Conservation (phyloP, 176 grass and related monocot genomes). For the Aegilops tauschii region DNA sequence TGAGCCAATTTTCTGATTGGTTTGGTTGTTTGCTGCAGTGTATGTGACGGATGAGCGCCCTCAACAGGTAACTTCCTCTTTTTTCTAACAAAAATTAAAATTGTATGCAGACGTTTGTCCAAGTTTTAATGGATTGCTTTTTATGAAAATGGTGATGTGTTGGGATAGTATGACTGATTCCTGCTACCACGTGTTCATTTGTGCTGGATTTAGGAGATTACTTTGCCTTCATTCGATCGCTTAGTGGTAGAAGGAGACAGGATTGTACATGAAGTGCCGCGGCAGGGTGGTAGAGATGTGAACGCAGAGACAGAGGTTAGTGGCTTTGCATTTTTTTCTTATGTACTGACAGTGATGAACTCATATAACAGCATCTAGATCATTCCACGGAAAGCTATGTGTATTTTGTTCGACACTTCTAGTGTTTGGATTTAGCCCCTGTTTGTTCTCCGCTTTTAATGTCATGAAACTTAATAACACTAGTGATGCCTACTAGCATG, state of each 20-base stretch:
- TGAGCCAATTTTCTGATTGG: conserved; percentile 30
- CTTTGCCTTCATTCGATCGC: conserved; percentile 45
- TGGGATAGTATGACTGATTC: background rate
- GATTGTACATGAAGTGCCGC: conserved; percentile 26
- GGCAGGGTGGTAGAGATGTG: background rate
- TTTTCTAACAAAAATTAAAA: background rate
- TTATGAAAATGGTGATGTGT: background rate
- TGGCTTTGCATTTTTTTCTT: conserved; percentile 6
- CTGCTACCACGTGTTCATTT: conserved; percentile 16
- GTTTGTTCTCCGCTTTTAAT: background rate
- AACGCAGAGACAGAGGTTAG: conserved; percentile 39
- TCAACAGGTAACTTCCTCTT: conserved; percentile 52
- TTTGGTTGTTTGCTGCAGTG: conserved; percentile 51
- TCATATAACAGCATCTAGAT: background rate
- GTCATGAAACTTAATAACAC: background rate
- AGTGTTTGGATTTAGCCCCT: conserved; percentile 2
- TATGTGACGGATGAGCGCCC: conserved; percentile 87
- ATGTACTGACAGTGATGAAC: background rate
- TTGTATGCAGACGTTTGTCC: too few relatives aligned
- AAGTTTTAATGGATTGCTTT: background rate
- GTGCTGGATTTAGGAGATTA: conserved; percentile 45
- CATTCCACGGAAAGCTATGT: background rate
- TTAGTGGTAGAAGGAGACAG: background rate
- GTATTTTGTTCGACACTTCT: background rate
- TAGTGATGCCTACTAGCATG: background rate